These are phyloP conservation scores for Paraurostyla sp. DNA, from an alignment of 73 alveolate genomes.

Conservation along the genomic window DNA sequence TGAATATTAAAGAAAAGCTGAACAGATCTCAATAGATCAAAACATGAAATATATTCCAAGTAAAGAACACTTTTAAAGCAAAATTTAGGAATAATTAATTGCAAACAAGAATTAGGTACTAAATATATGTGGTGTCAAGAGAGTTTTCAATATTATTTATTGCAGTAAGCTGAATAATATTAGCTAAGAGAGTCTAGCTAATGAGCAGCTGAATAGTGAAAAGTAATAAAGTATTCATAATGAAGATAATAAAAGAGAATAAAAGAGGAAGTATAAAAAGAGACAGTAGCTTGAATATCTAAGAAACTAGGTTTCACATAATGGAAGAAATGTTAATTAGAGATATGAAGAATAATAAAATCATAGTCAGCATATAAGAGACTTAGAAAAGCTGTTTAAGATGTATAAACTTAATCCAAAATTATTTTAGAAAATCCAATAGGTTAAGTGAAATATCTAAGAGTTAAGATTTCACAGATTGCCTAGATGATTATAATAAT, in stretches of 20 bases:
- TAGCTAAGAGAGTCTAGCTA: not conserved
- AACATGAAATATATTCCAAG: constrained; percentile 6
- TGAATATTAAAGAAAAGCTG: not conserved
- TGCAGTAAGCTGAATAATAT: constrained; percentile 8
- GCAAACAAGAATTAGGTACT: not conserved
- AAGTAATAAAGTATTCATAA: not conserved
- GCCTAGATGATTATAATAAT: too few species aligned
- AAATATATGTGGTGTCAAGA: constrained; percentile 26
- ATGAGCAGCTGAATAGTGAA: not conserved
- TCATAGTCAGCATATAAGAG: not conserved
- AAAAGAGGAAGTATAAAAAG: constrained; percentile 1
- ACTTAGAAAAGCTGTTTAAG: not conserved
- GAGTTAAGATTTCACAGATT: too few species aligned
- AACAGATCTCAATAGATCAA: not conserved
- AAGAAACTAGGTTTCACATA: not conserved
- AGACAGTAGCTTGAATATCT: not conserved
- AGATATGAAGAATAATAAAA: not conserved
- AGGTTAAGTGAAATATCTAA: not conserved
- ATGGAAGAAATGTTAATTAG: not conserved
- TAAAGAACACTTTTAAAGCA: not conserved
- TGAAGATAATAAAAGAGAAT: not conserved
- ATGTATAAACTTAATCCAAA: not conserved
- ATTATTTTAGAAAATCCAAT: not conserved
- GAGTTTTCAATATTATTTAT: constrained; percentile 27
- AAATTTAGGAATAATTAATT: not conserved